Base-by-base conservation (phyloP, 129 eudicot species). In the Chrysanthemum seticuspe region DNA sequence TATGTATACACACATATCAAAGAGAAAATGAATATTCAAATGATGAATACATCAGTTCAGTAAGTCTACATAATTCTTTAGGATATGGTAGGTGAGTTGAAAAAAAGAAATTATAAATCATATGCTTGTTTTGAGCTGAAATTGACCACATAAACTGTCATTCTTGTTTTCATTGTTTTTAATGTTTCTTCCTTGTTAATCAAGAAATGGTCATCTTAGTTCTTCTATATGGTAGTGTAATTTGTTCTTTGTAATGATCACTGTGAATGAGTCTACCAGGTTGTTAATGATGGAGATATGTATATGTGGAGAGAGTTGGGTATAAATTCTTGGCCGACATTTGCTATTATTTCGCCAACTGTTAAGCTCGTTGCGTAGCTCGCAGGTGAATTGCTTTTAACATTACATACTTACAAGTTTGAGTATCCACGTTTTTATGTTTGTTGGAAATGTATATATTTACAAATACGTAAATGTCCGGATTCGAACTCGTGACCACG, bases 211-310 rank as follows among this genome's bases (percentile, higher is more conserved):
- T 18, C 74, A 71, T 54, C 80, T 29, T 16, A 9, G 47, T 5
- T 63, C 10, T 13, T 23, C 1, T 44, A 11, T 49, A 54, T 25
- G 62, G 52, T 61, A 40, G 10, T 44, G 12, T 67, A 15, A 52
- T 14, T 74, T 15, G 10, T 25, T 16, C 57, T 63, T 8, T 63
- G 47, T 27, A 66, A 49, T 9, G 10, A 18, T 31, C 51, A 48
- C 27, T 54, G 13, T 18, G 15, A 45, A 44, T 74, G 65, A 73
- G 71, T 19, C 16, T 78, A 52, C 73, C 76, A 94, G 98, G 98
- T 94, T 67, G 98, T 94, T 68, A 94, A 94, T 83, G 98, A 94
- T 78, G 98, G 98, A 70, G 98, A 94, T 44, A 94, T 94, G 98
- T 84, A 84, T 62, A 79, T 94, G 79, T 94, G 98, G 98, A 71